phyloP scores from a whole-genome alignment of 2,329 filamentous ascomycete species.

The Hirsutella thompsonii region DNA sequence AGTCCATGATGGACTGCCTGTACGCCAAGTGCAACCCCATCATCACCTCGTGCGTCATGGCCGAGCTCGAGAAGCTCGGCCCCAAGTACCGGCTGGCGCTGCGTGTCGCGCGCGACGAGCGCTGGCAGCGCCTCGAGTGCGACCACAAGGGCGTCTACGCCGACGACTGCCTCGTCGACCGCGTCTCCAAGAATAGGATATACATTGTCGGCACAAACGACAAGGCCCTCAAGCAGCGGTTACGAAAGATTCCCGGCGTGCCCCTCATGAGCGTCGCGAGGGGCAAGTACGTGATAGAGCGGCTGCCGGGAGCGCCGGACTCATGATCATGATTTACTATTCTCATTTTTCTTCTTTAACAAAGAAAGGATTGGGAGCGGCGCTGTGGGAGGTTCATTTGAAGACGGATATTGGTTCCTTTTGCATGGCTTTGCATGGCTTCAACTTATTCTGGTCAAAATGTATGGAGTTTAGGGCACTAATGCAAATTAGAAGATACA shows the following conservation, averaged over 20 bases:
- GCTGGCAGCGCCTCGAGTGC: slow-evolving; percentile 76
- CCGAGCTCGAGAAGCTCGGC: slow-evolving; percentile 80
- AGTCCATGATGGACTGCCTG: slow-evolving; percentile 86
- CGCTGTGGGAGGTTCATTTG: neutral
- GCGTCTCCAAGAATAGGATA: slow-evolving; percentile 61
- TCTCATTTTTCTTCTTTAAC: no score
- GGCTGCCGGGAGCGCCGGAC: slow-evolving; percentile 72
- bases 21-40: slow-evolving; percentile 85
- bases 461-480: neutral
- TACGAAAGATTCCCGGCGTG: slow-evolving; percentile 59
- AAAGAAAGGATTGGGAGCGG: no score
- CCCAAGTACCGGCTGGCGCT: slow-evolving; percentile 79
- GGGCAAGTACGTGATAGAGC: slow-evolving; percentile 90
- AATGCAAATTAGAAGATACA: neutral
- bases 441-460: neutral
- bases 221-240: slow-evolving; percentile 67
- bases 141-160: slow-evolving; percentile 77
- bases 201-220: slow-evolving; percentile 71
- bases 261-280: slow-evolving; percentile 71
- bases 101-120: slow-evolving; percentile 75
- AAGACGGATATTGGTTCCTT: neutral
- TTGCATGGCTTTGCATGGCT: neutral
- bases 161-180: slow-evolving; percentile 72
- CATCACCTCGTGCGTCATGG: slow-evolving; percentile 67
- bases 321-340: no score